phyloP scores from a whole-genome alignment of 1,284 basidiomycete genomes.

The Austroboletus novae-zelandiae region DNA sequence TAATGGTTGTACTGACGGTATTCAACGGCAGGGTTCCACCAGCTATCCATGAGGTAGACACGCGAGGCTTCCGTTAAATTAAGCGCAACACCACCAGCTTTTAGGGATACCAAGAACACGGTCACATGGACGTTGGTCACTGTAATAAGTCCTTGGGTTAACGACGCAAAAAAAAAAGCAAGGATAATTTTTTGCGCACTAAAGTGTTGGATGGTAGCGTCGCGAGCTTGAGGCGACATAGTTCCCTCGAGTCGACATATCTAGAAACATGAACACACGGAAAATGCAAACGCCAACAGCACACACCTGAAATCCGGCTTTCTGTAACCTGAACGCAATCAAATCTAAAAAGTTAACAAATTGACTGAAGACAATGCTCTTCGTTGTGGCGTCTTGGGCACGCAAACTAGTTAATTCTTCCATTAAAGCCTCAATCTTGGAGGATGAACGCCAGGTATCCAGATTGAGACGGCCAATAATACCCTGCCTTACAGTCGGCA shows the following conservation, averaged over 20 bases:
- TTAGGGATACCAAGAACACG: conserved; percentile 93
- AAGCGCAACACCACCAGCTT: conserved; percentile 94
- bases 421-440: conserved; percentile 96
- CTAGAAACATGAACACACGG: conserved; percentile 39
- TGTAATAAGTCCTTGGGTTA: conserved; percentile 28
- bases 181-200: conserved; percentile 49
- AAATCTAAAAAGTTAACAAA: conserved; percentile 90
- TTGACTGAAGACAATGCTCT: conserved; percentile 95
- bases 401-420: conserved; percentile 90
- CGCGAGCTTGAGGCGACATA: conserved; percentile 95
- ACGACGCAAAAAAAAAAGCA: neutral
- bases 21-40: conserved; percentile 91
- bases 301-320: conserved; percentile 82
- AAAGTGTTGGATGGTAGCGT: conserved; percentile 93
- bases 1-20: conserved; percentile 52
- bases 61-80: conserved; percentile 92
- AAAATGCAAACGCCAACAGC: neutral
- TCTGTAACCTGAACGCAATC: conserved; percentile 90
- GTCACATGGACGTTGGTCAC: conserved; percentile 94
- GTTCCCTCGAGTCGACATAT: conserved; percentile 94
- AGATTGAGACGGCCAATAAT: conserved; percentile 91
- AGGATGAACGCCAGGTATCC: conserved; percentile 89
- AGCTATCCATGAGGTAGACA: conserved; percentile 90
- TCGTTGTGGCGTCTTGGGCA: conserved; percentile 86
- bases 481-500: conserved; percentile 74